phyloP scores from a whole-genome alignment of 495 filamentous ascomycete species.

The Penicillium alfredii region DNA sequence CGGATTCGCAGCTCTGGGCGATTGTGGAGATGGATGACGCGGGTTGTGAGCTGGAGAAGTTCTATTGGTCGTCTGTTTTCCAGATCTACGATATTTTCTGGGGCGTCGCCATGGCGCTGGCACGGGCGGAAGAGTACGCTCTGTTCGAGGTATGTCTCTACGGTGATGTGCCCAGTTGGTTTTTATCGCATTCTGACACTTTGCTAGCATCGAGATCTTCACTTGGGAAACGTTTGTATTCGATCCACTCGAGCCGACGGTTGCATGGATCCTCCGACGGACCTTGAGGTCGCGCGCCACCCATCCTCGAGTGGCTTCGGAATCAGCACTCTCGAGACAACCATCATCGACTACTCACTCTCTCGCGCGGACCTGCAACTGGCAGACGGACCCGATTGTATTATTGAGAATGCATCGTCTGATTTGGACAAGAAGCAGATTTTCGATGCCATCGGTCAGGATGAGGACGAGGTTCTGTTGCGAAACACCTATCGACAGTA shows the following conservation, averaged over 20 bases:
- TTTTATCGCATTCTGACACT: too few species aligned
- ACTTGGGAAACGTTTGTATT: conserved; percentile 83
- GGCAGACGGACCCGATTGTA: conserved; percentile 18
- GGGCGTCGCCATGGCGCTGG: conserved; percentile 68
- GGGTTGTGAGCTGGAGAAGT: conserved; percentile 68
- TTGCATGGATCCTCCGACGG: conserved; percentile 30
- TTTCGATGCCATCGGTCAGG: conserved; percentile 39
- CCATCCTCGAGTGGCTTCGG: conserved; percentile 51
- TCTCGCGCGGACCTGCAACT: conserved; percentile 52
- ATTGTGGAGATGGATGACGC: conserved; percentile 87
- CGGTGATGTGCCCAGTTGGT: too few species aligned
- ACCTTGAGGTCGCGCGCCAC: conserved; percentile 24
- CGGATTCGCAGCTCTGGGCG: conserved; percentile 65
- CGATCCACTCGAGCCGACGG: conserved; percentile 34
- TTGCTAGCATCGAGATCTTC: conserved; percentile 71
- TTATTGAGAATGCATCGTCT: conserved; percentile 36
- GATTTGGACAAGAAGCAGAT: conserved; percentile 44
- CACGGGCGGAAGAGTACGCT: conserved; percentile 64
- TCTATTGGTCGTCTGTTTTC: conserved; percentile 44
- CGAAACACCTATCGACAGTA: conserved; percentile 42
- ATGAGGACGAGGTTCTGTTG: conserved; percentile 38
- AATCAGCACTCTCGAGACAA: conserved; percentile 65
- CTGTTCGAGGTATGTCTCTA: conserved; percentile 65
- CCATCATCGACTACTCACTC: conserved; percentile 86
- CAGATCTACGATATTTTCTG: conserved; percentile 84